phyloP scores from a whole-genome alignment of 495 filamentous ascomycete genomes.

The Penicillium ucsense region DNA sequence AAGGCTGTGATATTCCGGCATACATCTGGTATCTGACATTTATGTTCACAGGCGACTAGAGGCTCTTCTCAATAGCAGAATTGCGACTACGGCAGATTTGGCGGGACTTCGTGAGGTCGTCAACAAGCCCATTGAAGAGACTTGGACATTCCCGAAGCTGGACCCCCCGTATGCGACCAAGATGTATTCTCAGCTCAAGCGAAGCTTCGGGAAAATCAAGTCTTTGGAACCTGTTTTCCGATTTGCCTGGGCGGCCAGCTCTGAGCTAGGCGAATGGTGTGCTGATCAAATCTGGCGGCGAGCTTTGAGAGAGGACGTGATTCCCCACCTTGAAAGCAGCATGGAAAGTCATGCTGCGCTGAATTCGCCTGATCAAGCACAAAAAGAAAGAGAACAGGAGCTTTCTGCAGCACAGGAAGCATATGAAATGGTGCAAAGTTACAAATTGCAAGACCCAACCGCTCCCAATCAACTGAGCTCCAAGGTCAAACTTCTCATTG shows the following conservation, averaged over 20 bases:
- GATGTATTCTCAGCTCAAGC: slow-evolving; percentile 49
- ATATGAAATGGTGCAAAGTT: slow-evolving; percentile 40
- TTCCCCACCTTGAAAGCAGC: slow-evolving; percentile 51
- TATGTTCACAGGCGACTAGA: slow-evolving; percentile 54
- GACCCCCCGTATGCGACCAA: slow-evolving; percentile 48
- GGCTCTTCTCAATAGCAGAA: slow-evolving; percentile 63
- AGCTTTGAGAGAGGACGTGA: slow-evolving; percentile 56
- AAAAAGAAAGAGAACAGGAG: slow-evolving; percentile 21
- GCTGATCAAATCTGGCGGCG: slow-evolving; percentile 74
- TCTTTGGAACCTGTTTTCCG: slow-evolving; percentile 50
- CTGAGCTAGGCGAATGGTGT: slow-evolving; percentile 76
- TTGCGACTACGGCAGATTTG: slow-evolving; percentile 69
- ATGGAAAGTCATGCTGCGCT: slow-evolving; percentile 33
- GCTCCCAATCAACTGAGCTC: slow-evolving; percentile 45
- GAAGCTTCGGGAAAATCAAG: slow-evolving; percentile 44
- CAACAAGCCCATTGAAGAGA: slow-evolving; percentile 49
- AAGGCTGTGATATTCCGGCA: too few relatives aligned
- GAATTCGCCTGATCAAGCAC: slow-evolving; percentile 26
- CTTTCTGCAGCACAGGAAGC: slow-evolving; percentile 31
- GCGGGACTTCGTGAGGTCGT: slow-evolving; percentile 49
- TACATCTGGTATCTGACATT: slow-evolving; percentile 4
- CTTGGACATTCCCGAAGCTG: slow-evolving; percentile 47
- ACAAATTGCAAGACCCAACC: slow-evolving; percentile 38
- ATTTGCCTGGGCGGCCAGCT: slow-evolving; percentile 46
- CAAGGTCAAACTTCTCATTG: slow-evolving; percentile 59